Conservation (phyloP, 2,329 filamentous ascomycete genomes). For the Hypoxylon sp. region DNA sequence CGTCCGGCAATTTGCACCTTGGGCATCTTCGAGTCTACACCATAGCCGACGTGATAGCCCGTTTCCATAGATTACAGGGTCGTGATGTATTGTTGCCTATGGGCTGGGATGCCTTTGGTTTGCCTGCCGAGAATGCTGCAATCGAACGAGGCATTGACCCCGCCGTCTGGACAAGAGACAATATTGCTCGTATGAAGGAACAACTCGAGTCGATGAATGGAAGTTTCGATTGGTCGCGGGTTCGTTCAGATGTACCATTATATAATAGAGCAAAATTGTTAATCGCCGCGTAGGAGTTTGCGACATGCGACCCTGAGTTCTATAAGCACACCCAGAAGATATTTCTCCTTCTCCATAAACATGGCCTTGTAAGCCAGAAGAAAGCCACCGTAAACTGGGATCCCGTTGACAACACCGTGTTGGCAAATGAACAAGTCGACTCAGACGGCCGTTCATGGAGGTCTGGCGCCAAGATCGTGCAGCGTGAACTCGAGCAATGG, state of each 20-base stretch:
- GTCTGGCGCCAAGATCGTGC: conserved; percentile 84
- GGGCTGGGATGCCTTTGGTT: conserved; percentile 92
- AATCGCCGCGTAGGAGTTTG: conserved; percentile 69
- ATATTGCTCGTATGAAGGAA: conserved; percentile 85
- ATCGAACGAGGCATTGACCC: conserved; percentile 83
- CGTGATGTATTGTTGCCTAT: conserved; percentile 84
- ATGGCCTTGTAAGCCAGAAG: conserved; percentile 81
- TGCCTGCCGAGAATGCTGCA: conserved; percentile 91
- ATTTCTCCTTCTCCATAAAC: conserved; percentile 78
- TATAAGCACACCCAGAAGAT: conserved; percentile 91
- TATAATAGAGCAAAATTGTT: conserved; percentile 22
- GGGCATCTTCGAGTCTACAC: conserved; percentile 90
- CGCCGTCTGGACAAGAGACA: conserved; percentile 78
- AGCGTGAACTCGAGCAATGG: conserved; percentile 84
- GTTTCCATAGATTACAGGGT: conserved; percentile 79
- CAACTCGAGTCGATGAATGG: conserved; percentile 83
- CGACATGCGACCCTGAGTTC: conserved; percentile 84
- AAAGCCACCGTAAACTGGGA: conserved; percentile 91
- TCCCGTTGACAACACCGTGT: conserved; percentile 85
- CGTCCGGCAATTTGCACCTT: conserved; percentile 85
- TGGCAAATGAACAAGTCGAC: conserved; percentile 95
- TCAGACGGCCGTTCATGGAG: conserved; percentile 86
- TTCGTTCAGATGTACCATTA: conserved; percentile 55
- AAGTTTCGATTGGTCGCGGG: conserved; percentile 82
- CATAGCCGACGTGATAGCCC: conserved; percentile 84